Percentiles rank a stretch among this genome's conserved stretches.
These are phyloP conservation scores for Triadica sebifera DNA, from an alignment of 345 rosid genomes.

Conservation along the genomic window DNA sequence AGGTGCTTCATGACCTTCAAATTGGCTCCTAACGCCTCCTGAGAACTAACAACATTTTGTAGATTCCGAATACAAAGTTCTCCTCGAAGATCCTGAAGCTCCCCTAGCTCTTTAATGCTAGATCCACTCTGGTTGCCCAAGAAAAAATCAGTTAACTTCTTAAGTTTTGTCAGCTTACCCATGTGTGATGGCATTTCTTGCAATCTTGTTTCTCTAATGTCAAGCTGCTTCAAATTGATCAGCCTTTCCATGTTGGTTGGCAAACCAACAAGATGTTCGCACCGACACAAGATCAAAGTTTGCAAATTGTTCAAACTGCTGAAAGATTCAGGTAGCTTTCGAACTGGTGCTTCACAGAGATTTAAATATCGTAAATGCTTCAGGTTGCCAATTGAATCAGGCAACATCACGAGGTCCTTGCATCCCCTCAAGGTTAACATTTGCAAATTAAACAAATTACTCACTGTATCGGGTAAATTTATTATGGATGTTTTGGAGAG, in stretches of 20 bases:
- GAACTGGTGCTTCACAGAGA: conserved; percentile 29
- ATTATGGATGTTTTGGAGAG: conserved; percentile 29
- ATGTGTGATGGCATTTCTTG: conserved; percentile 7
- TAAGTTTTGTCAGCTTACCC: background rate
- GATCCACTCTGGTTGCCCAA: conserved; percentile 3
- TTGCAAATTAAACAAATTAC: conserved; percentile 33
- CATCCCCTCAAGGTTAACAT: conserved; percentile 33
- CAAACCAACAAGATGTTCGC: conserved; percentile 31
- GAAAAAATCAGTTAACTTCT: background rate
- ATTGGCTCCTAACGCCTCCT: background rate
- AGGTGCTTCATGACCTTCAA: background rate
- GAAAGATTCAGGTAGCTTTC: conserved; percentile 31
- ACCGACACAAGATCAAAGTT: conserved; percentile 32
- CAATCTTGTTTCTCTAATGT: background rate
- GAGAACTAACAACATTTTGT: background rate
- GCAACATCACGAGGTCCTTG: conserved; percentile 29
- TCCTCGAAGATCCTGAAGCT: background rate
- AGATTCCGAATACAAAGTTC: background rate
- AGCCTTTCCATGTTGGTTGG: conserved; percentile 34
- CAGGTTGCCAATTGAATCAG: conserved; percentile 35
- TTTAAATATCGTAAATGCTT: conserved; percentile 36
- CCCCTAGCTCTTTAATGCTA: conserved; percentile 1
- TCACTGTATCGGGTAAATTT: conserved; percentile 28
- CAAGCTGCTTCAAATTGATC: background rate
- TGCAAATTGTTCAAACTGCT: conserved; percentile 33